Percentiles rank a stretch among this genome's conserved stretches.
These are phyloP conservation scores for Aquanectria penicillioides DNA, from an alignment of 2,329 filamentous ascomycete species.

Conservation along the genomic window DNA sequence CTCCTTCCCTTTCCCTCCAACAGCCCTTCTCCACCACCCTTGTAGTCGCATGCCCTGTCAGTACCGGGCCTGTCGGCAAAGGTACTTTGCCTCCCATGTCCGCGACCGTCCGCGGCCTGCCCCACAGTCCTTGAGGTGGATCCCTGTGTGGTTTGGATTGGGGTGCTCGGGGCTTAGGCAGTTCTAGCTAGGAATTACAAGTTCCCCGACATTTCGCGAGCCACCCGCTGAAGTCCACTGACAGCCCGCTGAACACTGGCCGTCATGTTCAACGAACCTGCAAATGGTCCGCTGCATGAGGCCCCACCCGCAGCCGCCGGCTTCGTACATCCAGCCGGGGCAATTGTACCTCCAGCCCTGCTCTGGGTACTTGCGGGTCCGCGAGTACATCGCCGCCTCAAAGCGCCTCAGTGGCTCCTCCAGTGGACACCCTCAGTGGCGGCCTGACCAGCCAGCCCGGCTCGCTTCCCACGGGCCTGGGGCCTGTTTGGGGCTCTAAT, in stretches of 20 bases:
- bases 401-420: slow-evolving; percentile 4
- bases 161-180: slow-evolving; percentile 7
- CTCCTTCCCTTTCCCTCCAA: neutral
- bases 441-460: slow-evolving; percentile 24
- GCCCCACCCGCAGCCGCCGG: slow-evolving; percentile 20
- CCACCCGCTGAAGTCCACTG: neutral
- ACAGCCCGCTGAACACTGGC: neutral
- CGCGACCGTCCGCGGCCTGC: slow-evolving; percentile 13
- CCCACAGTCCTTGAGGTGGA: slow-evolving; percentile 8
- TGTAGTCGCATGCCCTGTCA: slow-evolving; percentile 7
- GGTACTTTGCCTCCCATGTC: slow-evolving; percentile 20
- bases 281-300: slow-evolving; percentile 25
- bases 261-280: slow-evolving; percentile 5
- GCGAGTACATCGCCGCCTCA: slow-evolving; percentile 18
- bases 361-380: slow-evolving; percentile 24
- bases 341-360: slow-evolving; percentile 33
- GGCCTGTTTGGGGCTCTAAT: slow-evolving; percentile 5
- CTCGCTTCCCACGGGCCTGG: slow-evolving; percentile 30
- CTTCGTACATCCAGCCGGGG: slow-evolving; percentile 13
- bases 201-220: neutral
- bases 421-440: slow-evolving; percentile 18
- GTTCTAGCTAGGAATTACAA: neutral
- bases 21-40: neutral
- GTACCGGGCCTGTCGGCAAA: neutral
- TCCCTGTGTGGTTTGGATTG: too few species aligned